Evolutionary conservation across 305 asterid genomes (phyloP), one percentile per base, ranked within the genome.

Genomic region (Rubia peregrina): DNA sequence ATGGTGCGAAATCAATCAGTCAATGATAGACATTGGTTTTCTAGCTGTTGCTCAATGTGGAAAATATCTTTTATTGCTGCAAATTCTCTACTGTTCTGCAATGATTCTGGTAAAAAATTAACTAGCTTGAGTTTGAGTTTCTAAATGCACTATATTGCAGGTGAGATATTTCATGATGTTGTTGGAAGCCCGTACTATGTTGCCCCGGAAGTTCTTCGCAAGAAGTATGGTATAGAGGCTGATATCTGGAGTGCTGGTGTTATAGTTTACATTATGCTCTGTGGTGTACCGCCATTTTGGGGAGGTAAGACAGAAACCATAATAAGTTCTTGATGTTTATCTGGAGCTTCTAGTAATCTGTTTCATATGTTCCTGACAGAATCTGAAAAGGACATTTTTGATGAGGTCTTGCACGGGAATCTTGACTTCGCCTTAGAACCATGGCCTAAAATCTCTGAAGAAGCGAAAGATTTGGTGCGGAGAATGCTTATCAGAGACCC

Each of bases 191-290:
- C 95, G 3, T 86, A 88, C 76, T 88, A 88, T 60, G 95, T 88
- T 13, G 89, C 95, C 22, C 92, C 95, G 5, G 95, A 88, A 80
- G 95, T 88, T 61, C 87, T 88, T 22, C 56, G 73, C 55, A 86
- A 86, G 70, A 72, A 49, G 19, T 88, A 88, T 64, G 88, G 95
- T 65, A 89, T 81, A 14, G 89, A 85, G 75, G 82, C 84, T 16
- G 95, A 88, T 73, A 84, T 85, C 16, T 88, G 95, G 95, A 88
- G 95, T 70, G 92, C 95, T 9, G 95, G 95, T 49, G 90, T 86
- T 30, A 86, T 88, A 16, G 71, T 88, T 51, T 88, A 88, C 75
- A 86, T 88, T 68, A 85, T 88, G 74, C 86, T 88, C 8, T 75
- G 83, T 41, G 95, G 95, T 0, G 80, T 80, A 68, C 91, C 95